A percentile compares a stretch with the other conserved stretches of the same genome.
Conservation (phyloP, 192 early-diverging fungal species). For the Lunasporangiospora selenospora region DNA sequence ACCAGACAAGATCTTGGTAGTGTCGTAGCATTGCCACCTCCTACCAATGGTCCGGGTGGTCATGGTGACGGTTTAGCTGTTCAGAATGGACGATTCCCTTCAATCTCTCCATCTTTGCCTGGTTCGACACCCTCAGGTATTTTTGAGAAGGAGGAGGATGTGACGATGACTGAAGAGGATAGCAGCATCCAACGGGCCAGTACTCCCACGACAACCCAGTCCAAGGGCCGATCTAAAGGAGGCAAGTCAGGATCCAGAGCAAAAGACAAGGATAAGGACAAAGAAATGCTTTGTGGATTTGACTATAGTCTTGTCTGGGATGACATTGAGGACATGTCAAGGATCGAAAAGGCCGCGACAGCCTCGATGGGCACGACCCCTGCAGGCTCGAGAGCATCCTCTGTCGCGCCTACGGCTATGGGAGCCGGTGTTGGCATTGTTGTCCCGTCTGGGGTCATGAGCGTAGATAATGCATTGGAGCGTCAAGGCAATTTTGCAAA, state of each 20-base stretch:
- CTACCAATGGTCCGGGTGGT: background rate
- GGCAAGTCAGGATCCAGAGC: slow-evolving; percentile 8
- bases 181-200: background rate
- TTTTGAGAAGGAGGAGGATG: slow-evolving; percentile 5
- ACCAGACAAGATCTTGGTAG: slow-evolving; percentile 20
- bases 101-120: background rate
- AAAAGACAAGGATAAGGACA: slow-evolving; percentile 33
- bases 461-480: background rate
- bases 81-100: background rate
- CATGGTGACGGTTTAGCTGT: background rate
- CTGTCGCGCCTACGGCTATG: slow-evolving; percentile 26
- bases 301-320: slow-evolving; percentile 55
- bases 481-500: background rate
- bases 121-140: too few species aligned
- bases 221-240: slow-evolving; percentile 6
- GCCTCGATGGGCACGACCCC: slow-evolving; percentile 14
- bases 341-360: slow-evolving; percentile 10
- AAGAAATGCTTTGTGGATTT: slow-evolving; percentile 53
- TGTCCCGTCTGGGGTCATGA: too few species aligned
- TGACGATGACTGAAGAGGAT: background rate
- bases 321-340: slow-evolving; percentile 29
- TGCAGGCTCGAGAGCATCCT: slow-evolving; percentile 28
- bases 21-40: background rate
- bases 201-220: too few species aligned
- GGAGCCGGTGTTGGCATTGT: slow-evolving; percentile 17